Percentiles rank a stretch among this genome's conserved stretches.
Conservation (phyloP, 441 rosid species). For the Eruca vesicaria region DNA sequence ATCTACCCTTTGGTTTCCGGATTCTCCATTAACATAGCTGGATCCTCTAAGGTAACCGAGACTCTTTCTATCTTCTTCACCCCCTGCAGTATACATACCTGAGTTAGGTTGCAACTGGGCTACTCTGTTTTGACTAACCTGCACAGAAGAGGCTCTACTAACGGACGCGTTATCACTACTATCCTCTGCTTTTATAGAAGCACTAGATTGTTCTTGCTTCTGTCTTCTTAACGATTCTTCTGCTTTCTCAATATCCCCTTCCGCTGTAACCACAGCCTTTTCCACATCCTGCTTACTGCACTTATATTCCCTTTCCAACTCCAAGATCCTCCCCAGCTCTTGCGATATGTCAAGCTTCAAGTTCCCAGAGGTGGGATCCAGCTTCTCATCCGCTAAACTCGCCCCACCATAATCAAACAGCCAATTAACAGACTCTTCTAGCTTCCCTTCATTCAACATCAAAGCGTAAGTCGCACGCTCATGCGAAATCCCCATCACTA, state of each 20-base stretch:
- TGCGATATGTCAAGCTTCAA: constrained; percentile 63
- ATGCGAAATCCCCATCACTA: constrained; percentile 77
- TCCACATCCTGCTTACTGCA: constrained; percentile 86
- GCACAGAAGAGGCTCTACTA: constrained; percentile 33
- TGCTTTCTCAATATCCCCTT: constrained; percentile 78
- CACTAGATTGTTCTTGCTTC: constrained; percentile 53
- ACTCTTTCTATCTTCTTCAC: constrained; percentile 67
- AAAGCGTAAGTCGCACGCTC: constrained; percentile 83
- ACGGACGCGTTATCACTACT: constrained; percentile 44
- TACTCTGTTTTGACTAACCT: constrained; percentile 41
- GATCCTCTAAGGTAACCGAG: constrained; percentile 53
- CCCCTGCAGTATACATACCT: constrained; percentile 1
- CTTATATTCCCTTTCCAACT: constrained; percentile 55
- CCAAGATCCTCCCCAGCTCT: constrained; percentile 55
- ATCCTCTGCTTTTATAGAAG: constrained; percentile 47
- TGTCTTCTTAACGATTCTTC: constrained; percentile 48
- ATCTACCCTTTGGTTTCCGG: constrained; percentile 48
- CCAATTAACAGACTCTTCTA: constrained; percentile 85
- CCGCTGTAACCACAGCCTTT: constrained; percentile 63
- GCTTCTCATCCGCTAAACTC: constrained; percentile 45
- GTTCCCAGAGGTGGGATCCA: constrained; percentile 42
- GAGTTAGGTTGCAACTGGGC: constrained; percentile 51
- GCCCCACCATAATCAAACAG: constrained; percentile 62
- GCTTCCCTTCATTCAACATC: constrained; percentile 75
- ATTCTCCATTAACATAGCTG: constrained; percentile 38